A percentile compares a stretch with the other conserved stretches of the same genome.
Conservation (phyloP, 139 green algal genomes). For the Chlorella sp. region DNA sequence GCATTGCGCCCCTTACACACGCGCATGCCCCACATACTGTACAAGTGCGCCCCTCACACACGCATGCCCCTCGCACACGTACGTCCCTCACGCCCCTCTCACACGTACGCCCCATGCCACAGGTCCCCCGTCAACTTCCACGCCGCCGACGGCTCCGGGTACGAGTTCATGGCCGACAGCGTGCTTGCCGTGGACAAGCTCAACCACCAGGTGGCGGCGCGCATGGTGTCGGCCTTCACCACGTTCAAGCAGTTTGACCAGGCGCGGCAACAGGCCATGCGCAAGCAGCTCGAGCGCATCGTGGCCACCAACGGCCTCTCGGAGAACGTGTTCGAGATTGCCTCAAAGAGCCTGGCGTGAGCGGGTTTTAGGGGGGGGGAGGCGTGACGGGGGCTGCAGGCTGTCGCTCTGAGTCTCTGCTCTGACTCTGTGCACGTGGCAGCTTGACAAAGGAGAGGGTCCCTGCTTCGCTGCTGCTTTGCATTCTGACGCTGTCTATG, state of each 20-base stretch:
- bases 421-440: background rate
- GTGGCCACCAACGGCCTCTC: slow-evolving; percentile 52
- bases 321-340: slow-evolving; percentile 96
- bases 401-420: background rate
- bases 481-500: too few species aligned
- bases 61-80: too few species aligned
- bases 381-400: background rate
- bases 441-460: background rate
- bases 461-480: background rate
- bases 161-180: slow-evolving; percentile 85
- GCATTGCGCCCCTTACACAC: too few species aligned
- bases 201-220: slow-evolving; percentile 74
- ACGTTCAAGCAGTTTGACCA: slow-evolving; percentile 79
- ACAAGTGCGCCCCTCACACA: too few species aligned
- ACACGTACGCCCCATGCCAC: too few species aligned
- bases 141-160: slow-evolving; percentile 85
- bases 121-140: slow-evolving; percentile 93
- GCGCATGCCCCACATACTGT: too few species aligned
- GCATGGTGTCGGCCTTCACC: slow-evolving; percentile 68
- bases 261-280: slow-evolving; percentile 76
- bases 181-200: slow-evolving; percentile 81
- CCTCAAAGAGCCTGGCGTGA: slow-evolving; percentile 63
- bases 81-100: too few species aligned
- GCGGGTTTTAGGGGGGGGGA: too few species aligned
- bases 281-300: slow-evolving; percentile 80